These are phyloP conservation scores for Dendrothele bispora DNA, from an alignment of 768 basidiomycete genomes.

Conservation along the genomic window DNA sequence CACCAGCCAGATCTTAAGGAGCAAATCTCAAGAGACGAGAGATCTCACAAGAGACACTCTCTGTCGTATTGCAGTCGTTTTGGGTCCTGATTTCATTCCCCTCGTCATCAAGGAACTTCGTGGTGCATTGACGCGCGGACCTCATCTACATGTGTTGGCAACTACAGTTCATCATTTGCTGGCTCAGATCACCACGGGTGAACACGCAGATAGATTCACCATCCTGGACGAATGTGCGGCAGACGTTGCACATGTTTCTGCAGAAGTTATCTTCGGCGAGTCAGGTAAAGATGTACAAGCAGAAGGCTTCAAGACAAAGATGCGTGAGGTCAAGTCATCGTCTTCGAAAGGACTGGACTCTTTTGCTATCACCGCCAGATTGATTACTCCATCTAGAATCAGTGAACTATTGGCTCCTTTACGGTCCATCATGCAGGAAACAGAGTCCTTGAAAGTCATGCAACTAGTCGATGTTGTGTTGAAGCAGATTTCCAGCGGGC, in stretches of 20 bases:
- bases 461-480: constrained; percentile 86
- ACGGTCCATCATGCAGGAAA: constrained; percentile 82
- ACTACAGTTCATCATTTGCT: constrained; percentile 81
- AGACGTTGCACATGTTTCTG: constrained; percentile 77
- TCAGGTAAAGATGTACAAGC: constrained; percentile 86
- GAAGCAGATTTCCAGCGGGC: constrained; percentile 75
- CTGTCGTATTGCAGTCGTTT: constrained; percentile 69
- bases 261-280: constrained; percentile 92
- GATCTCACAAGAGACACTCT: constrained; percentile 84
- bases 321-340: constrained; percentile 86
- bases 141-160: constrained; percentile 91
- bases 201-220: constrained; percentile 52
- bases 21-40: constrained; percentile 89
- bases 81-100: constrained; percentile 76
- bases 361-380: constrained; percentile 77
- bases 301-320: constrained; percentile 93
- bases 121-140: constrained; percentile 84
- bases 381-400: constrained; percentile 76
- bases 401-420: constrained; percentile 77
- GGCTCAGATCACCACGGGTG: constrained; percentile 71
- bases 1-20: constrained; percentile 88
- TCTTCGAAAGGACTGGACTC: constrained; percentile 84
- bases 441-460: constrained; percentile 78
- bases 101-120: constrained; percentile 77
- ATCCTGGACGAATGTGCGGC: constrained; percentile 75